Percentiles rank a stretch among this genome's conserved stretches.
These are phyloP conservation scores for Piedraia hortae DNA, from an alignment of 2,329 filamentous ascomycete species.

Conservation along the genomic window DNA sequence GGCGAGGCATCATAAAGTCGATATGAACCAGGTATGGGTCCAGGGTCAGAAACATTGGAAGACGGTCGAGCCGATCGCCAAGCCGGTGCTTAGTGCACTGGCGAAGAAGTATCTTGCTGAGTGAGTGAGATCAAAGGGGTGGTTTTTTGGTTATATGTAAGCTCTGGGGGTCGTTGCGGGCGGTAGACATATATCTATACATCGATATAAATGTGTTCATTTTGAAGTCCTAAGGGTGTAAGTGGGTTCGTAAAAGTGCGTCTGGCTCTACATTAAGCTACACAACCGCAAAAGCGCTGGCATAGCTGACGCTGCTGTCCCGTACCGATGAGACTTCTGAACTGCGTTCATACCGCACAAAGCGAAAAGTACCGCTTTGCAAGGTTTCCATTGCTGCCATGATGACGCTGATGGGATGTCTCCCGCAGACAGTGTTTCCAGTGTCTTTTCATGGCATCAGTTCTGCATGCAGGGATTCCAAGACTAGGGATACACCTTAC, in stretches of 20 bases:
- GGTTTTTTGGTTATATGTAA: background rate
- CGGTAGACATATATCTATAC: background rate
- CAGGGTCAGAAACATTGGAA: conserved; percentile 11
- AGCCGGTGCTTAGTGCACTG: conserved; percentile 8
- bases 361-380: conserved; percentile 28
- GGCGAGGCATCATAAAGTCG: conserved; percentile 2
- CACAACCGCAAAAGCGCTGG: conserved; percentile 62
- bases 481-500: too few relatives aligned
- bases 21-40: conserved; percentile 7
- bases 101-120: conserved; percentile 8
- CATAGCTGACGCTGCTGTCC: conserved; percentile 86
- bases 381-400: conserved; percentile 65
- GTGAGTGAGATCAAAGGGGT: background rate
- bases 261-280: conserved; percentile 11
- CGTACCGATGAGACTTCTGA: conserved; percentile 35
- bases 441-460: too few relatives aligned
- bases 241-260: background rate
- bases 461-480: too few relatives aligned
- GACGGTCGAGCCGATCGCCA: conserved; percentile 10
- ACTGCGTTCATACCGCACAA: conserved; percentile 72
- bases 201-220: background rate
- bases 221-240: background rate
- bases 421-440: conserved; percentile 74
- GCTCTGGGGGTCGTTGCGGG: background rate
- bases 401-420: conserved; percentile 78